phyloP scores from a whole-genome alignment of 768 basidiomycete species.

The Podaxis pistillaris region DNA sequence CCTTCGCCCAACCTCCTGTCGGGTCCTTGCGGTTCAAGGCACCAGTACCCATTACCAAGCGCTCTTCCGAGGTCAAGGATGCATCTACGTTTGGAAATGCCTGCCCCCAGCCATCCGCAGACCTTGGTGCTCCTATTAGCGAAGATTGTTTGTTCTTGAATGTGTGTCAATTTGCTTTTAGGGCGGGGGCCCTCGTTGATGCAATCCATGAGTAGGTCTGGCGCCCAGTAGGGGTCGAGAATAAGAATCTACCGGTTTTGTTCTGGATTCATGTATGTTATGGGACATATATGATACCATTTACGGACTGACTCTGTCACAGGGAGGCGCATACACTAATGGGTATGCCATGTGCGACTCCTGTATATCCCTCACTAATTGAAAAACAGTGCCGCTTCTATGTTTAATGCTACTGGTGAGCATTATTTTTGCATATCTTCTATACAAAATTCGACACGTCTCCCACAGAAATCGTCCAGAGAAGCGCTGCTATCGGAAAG shows the following conservation, averaged over 20 bases:
- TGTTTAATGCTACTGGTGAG: constrained; percentile 48
- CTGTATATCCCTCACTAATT: too few relatives aligned
- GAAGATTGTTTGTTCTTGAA: constrained; percentile 61
- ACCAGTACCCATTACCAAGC: constrained; percentile 41
- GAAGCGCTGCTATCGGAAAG: constrained; percentile 44
- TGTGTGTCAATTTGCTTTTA: constrained; percentile 25
- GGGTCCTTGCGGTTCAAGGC: constrained; percentile 57
- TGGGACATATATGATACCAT: background rate
- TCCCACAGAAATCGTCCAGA: constrained; percentile 42
- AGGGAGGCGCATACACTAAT: constrained; percentile 52
- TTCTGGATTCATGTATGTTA: constrained; percentile 34
- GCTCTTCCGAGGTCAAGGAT: constrained; percentile 30
- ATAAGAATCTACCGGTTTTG: constrained; percentile 35
- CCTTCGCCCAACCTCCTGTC: constrained; percentile 55
- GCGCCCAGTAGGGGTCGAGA: constrained; percentile 27
- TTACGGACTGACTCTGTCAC: background rate
- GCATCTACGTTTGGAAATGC: constrained; percentile 53
- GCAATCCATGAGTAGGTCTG: constrained; percentile 27
- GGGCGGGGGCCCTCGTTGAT: background rate
- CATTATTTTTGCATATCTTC: background rate
- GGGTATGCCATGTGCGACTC: constrained; percentile 27
- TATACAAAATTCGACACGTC: background rate
- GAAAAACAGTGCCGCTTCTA: constrained; percentile 38
- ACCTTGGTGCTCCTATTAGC: constrained; percentile 41
- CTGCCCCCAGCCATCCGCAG: constrained; percentile 47